Evolutionary conservation across 192 early-diverging fungal species (phyloP).

Genomic region (Entomortierella lignicola): DNA sequence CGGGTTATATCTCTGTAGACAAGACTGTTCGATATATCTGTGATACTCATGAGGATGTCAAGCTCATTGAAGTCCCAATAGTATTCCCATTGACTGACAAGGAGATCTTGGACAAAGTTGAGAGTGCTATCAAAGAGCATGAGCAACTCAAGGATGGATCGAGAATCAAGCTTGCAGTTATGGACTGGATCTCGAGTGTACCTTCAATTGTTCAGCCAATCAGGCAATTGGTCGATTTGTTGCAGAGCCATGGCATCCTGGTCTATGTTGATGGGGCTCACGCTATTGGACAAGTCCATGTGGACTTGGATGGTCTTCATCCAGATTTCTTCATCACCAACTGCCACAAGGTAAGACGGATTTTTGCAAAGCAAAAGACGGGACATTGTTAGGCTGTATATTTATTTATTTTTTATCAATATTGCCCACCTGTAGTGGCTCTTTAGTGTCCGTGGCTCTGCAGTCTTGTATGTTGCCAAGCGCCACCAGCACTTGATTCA

Average conservation of each 20-base stretch:
- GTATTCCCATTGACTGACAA: conserved; percentile 61
- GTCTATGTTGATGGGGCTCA: conserved; percentile 77
- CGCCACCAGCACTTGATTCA: conserved; percentile 62
- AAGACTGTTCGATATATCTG: conserved; percentile 59
- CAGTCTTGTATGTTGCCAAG: conserved; percentile 66
- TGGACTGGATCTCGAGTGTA: conserved; percentile 70
- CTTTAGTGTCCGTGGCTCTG: conserved; percentile 63
- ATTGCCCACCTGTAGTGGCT: too few species aligned
- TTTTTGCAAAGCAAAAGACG: too few species aligned
- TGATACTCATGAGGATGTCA: conserved; percentile 54
- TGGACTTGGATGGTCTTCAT: conserved; percentile 61
- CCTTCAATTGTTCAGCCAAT: conserved; percentile 62
- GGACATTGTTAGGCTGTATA: too few species aligned
- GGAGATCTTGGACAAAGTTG: conserved; percentile 51
- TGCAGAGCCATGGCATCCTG: conserved; percentile 62
- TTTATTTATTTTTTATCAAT: too few species aligned
- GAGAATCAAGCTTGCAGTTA: conserved; percentile 56
- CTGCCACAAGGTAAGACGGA: conserved; percentile 64
- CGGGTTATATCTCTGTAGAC: conserved; percentile 64
- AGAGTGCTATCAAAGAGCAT: conserved; percentile 51
- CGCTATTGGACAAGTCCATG: conserved; percentile 73
- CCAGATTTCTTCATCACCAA: conserved; percentile 79
- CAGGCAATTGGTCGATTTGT: conserved; percentile 49
- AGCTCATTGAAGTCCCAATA: conserved; percentile 57
- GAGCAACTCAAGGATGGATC: conserved; percentile 41